phyloP scores from a whole-genome alignment of 306 rosid genomes.

The Mucuna pruriens region DNA sequence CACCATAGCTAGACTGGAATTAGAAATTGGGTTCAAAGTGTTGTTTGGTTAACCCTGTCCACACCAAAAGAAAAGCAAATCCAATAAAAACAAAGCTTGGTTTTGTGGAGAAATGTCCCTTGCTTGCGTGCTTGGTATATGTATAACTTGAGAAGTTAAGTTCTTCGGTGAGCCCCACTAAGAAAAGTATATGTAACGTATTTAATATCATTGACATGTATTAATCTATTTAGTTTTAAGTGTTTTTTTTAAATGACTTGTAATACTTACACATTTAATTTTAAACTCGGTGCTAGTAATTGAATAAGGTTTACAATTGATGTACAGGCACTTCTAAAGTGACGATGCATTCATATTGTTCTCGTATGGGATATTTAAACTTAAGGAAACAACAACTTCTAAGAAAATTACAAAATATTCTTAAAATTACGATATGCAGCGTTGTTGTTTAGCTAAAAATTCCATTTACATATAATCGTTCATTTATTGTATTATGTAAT shows the following conservation, averaged over 20 bases:
- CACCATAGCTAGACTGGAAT: neutral
- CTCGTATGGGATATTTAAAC: neutral
- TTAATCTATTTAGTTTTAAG: neutral
- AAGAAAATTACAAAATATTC: neutral
- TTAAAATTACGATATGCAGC: neutral
- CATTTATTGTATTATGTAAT: neutral
- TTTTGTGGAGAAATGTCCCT: slow-evolving; percentile 12
- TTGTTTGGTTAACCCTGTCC: slow-evolving; percentile 12
- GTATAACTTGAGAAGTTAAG: neutral
- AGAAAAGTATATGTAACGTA: neutral
- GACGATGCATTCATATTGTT: neutral
- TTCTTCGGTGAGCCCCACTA: neutral
- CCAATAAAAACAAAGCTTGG: neutral
- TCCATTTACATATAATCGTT: neutral
- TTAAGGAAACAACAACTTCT: neutral
- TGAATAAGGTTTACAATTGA: neutral
- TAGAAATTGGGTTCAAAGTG: neutral
- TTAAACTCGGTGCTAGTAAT: neutral
- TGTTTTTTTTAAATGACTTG: neutral
- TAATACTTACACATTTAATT: neutral
- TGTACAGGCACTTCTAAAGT: neutral
- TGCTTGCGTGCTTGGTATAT: neutral
- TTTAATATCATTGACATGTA: neutral
- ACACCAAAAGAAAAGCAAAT: neutral
- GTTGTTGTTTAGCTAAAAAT: neutral